These are phyloP conservation scores for Malus orientalis DNA, from an alignment of 306 rosid genomes.

Conservation along the genomic window DNA sequence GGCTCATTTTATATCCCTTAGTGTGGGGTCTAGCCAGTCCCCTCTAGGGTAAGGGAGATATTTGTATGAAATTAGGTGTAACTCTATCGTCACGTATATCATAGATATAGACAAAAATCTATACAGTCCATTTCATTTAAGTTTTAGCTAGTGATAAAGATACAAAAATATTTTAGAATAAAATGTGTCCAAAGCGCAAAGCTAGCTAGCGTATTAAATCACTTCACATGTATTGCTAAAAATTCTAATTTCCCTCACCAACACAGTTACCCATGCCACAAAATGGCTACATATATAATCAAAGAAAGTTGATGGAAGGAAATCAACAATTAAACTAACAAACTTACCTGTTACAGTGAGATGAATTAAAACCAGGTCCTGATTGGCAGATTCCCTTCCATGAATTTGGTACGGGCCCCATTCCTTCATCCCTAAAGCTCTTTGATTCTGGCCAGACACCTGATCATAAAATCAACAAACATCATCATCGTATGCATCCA, in stretches of 20 bases:
- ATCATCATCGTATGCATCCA: neutral
- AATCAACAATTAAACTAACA: neutral
- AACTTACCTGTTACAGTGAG: slow-evolving; percentile 56
- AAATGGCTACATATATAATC: neutral
- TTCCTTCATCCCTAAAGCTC: slow-evolving; percentile 72
- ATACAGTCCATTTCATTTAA: too few relatives aligned
- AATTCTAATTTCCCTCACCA: neutral
- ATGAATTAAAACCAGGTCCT: slow-evolving; percentile 52
- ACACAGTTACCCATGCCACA: neutral
- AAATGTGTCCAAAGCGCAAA: neutral
- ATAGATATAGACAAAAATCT: too few relatives aligned
- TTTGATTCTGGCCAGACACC: slow-evolving; percentile 88
- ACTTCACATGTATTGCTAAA: neutral
- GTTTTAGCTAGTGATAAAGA: neutral
- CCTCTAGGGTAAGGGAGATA: neutral
- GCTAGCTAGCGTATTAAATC: neutral
- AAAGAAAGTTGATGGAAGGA: neutral
- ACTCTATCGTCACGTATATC: too few relatives aligned
- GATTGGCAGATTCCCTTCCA: slow-evolving; percentile 78
- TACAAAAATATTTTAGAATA: neutral
- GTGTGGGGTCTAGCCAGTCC: neutral
- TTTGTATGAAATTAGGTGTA: too few relatives aligned
- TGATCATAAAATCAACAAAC: slow-evolving; percentile 11
- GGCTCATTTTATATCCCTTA: neutral
- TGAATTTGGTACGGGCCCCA: slow-evolving; percentile 60